These are phyloP conservation scores for Emmonsia crescens DNA, from an alignment of 2,329 filamentous ascomycete species.

Conservation along the genomic window DNA sequence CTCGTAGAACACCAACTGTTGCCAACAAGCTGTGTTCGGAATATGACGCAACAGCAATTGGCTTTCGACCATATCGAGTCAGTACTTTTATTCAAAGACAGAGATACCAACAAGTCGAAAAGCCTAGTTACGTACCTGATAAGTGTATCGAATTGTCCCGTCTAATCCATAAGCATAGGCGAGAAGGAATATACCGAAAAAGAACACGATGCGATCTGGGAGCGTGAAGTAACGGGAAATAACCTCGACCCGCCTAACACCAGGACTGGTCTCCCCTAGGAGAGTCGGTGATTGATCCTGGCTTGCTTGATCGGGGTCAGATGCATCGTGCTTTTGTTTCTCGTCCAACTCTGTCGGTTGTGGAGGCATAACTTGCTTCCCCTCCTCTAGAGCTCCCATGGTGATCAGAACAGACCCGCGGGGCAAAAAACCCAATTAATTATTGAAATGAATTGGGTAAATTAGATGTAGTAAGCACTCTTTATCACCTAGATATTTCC, in stretches of 20 bases:
- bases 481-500: neutral
- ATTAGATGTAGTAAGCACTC: neutral
- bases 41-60: constrained; percentile 45
- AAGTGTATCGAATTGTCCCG: constrained; percentile 43
- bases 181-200: constrained; percentile 51
- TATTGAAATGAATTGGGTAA: neutral
- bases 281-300: neutral
- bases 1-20: constrained; percentile 48
- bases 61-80: constrained; percentile 22
- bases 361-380: neutral
- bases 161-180: constrained; percentile 55
- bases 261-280: constrained; percentile 33
- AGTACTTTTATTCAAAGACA: constrained; percentile 3
- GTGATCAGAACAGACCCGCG: neutral
- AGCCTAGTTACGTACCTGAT: constrained; percentile 31
- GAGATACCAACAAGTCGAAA: constrained; percentile 9
- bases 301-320: neutral
- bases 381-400: neutral
- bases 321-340: neutral
- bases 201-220: constrained; percentile 46
- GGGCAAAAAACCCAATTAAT: neutral
- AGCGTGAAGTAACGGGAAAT: constrained; percentile 43
- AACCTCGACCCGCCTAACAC: constrained; percentile 50
- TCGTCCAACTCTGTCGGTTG: neutral
- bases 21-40: constrained; percentile 45